phyloP scores from a whole-genome alignment of 2,329 filamentous ascomycete species.

The Nemania bipapillata region DNA sequence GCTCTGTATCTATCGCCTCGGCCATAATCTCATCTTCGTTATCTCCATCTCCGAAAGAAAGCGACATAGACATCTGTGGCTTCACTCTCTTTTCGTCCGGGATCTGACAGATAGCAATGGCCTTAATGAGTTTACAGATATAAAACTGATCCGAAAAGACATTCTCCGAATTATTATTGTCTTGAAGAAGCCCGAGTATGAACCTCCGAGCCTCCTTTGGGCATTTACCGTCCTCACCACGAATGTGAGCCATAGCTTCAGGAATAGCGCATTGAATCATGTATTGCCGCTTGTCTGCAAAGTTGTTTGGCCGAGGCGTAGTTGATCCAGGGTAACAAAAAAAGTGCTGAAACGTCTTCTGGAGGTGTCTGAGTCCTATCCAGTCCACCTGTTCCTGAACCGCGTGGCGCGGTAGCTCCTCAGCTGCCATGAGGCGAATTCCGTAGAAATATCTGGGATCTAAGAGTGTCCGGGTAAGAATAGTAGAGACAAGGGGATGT shows the following conservation, averaged over 20 bases:
- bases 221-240: slow-evolving; percentile 78
- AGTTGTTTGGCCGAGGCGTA: slow-evolving; percentile 90
- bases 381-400: slow-evolving; percentile 72
- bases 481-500: slow-evolving; percentile 85
- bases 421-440: slow-evolving; percentile 85
- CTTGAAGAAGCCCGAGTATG: slow-evolving; percentile 86
- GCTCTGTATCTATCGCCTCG: slow-evolving; percentile 55
- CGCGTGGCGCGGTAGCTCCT: slow-evolving; percentile 80
- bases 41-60: slow-evolving; percentile 56
- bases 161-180: slow-evolving; percentile 95
- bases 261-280: slow-evolving; percentile 85
- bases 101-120: slow-evolving; percentile 68
- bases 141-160: slow-evolving; percentile 90
- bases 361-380: slow-evolving; percentile 84
- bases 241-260: slow-evolving; percentile 79
- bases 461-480: slow-evolving; percentile 88
- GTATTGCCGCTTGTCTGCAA: slow-evolving; percentile 86
- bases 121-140: slow-evolving; percentile 79
- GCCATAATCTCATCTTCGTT: slow-evolving; percentile 58
- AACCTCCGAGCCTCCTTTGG: slow-evolving; percentile 83
- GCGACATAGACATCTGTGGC: slow-evolving; percentile 57
- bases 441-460: slow-evolving; percentile 94
- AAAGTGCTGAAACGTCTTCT: slow-evolving; percentile 85
- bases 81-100: slow-evolving; percentile 57
- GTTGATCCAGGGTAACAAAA: slow-evolving; percentile 83